A percentile compares a stretch with the other conserved stretches of the same genome.
Conservation (phyloP, 1,139 yeast genomes). For the Candida sojae region DNA sequence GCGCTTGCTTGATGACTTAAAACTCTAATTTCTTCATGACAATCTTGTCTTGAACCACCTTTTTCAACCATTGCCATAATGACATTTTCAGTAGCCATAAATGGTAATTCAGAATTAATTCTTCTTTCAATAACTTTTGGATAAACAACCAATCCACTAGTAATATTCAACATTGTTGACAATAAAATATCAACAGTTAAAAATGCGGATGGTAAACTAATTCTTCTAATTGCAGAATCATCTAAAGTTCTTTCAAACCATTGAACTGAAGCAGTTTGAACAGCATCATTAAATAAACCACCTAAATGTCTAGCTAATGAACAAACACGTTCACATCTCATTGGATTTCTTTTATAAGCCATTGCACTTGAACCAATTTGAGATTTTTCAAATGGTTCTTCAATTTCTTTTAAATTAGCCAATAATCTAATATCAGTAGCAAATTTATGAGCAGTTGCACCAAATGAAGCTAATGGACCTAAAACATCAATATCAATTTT, state of each 20-base stretch:
- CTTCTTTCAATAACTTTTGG: conserved; percentile 98
- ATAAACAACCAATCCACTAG: conserved; percentile 94
- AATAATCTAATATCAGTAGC: conserved; percentile 95
- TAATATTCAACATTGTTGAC: conserved; percentile 86
- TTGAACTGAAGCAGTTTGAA: conserved; percentile 96
- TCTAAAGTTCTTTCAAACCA: conserved; percentile 99
- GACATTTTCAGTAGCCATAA: conserved; percentile 99
- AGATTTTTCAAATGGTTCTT: conserved; percentile 97
- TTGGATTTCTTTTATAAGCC: conserved; percentile 99
- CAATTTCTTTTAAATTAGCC: conserved; percentile 95
- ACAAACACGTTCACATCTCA: conserved; percentile 99
- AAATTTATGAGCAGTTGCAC: conserved; percentile 96
- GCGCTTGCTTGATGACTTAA: conserved; percentile 96
- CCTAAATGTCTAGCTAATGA: conserved; percentile 95
- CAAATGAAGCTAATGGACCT: conserved; percentile 89
- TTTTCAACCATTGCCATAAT: conserved; percentile 99
- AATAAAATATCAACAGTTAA: conserved; percentile 92
- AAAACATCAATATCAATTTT: conserved; percentile 94
- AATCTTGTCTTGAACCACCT: conserved; percentile 97
- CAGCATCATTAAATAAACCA: conserved; percentile 86
- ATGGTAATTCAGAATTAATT: conserved; percentile 91
- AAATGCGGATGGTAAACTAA: conserved; percentile 94
- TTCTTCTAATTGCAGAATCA: conserved; percentile 97
- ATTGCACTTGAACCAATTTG: conserved; percentile 98
- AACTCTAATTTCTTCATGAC: conserved; percentile 97